These are phyloP conservation scores for Vanrija humicola DNA, from an alignment of 1,284 basidiomycete species.

Conservation along the genomic window DNA sequence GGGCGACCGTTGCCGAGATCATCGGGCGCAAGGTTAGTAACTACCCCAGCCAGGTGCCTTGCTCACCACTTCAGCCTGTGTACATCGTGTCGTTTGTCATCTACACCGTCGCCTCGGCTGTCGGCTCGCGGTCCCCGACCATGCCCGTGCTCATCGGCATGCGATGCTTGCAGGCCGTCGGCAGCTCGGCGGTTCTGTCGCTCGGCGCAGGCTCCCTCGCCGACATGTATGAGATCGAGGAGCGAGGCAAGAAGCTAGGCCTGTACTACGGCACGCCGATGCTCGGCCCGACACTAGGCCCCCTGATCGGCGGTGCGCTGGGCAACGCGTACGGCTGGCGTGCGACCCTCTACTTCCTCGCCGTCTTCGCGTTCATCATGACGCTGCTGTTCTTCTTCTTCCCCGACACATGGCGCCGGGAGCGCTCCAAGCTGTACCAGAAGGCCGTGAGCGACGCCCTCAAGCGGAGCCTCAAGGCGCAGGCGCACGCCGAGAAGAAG, in stretches of 20 bases:
- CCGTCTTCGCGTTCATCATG: constrained; percentile 59
- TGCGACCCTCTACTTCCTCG: constrained; percentile 74
- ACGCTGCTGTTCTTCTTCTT: constrained; percentile 62
- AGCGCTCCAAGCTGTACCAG: constrained; percentile 74
- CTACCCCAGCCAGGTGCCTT: too few species aligned
- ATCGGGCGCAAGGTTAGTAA: constrained; percentile 67
- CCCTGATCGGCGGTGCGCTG: constrained; percentile 65
- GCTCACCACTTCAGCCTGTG: constrained; percentile 53
- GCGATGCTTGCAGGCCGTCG: constrained; percentile 48
- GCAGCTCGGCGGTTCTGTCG: constrained; percentile 69
- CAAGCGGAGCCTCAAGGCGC: constrained; percentile 36
- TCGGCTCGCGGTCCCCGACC: constrained; percentile 59
- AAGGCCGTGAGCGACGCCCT: constrained; percentile 50
- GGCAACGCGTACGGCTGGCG: constrained; percentile 66
- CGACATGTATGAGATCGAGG: constrained; percentile 73
- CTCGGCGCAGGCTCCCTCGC: constrained; percentile 73
- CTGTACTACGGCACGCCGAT: constrained; percentile 46
- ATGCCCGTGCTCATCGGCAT: constrained; percentile 65
- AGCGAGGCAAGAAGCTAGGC: constrained; percentile 61
- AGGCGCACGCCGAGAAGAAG: constrained; percentile 27
- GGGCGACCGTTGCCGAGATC: constrained; percentile 59
- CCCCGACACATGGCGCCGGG: constrained; percentile 75
- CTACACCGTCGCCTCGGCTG: constrained; percentile 62
- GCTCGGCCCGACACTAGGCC: constrained; percentile 63
- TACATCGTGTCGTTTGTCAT: constrained; percentile 59